A percentile compares a stretch with the other conserved stretches of the same genome.
These are phyloP conservation scores for Neurospora hispaniola DNA, from an alignment of 495 filamentous ascomycete genomes.

Conservation along the genomic window DNA sequence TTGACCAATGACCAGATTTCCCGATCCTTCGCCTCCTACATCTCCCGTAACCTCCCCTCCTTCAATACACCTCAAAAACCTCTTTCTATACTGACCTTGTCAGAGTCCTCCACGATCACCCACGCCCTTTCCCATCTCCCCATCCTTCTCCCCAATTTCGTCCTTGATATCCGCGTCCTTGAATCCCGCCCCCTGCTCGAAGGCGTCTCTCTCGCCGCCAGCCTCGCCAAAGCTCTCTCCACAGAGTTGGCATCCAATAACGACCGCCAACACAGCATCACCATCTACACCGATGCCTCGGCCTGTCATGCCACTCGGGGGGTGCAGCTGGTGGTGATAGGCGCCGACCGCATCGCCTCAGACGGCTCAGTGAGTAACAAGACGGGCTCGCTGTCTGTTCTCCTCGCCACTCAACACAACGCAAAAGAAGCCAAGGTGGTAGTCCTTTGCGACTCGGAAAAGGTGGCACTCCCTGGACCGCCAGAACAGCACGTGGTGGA, in stretches of 20 bases:
- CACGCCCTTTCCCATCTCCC: constrained; percentile 18
- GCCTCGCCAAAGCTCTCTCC: constrained; percentile 28
- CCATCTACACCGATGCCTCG: constrained; percentile 51
- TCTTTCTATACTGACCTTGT: constrained; percentile 46
- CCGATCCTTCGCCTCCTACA: not conserved
- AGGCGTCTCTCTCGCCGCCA: constrained; percentile 45
- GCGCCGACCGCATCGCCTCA: constrained; percentile 49
- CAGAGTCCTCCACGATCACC: constrained; percentile 49
- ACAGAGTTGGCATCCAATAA: constrained; percentile 3
- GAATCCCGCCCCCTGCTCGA: constrained; percentile 59
- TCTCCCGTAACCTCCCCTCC: constrained; percentile 1
- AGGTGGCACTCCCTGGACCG: constrained; percentile 39
- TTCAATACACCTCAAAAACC: constrained; percentile 8
- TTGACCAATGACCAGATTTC: constrained; percentile 31
- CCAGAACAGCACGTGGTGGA: constrained; percentile 28
- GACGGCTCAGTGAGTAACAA: constrained; percentile 56
- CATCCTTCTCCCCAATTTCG: not conserved
- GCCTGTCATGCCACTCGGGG: constrained; percentile 37
- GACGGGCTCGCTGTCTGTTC: constrained; percentile 48
- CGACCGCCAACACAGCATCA: constrained; percentile 25
- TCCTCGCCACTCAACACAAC: constrained; percentile 38
- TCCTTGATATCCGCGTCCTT: constrained; percentile 46
- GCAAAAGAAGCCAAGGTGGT: constrained; percentile 29
- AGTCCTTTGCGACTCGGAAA: constrained; percentile 48
- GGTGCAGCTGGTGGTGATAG: constrained; percentile 47